Evolutionary conservation across 176 grass and related monocot genomes (phyloP), one percentile per base, ranked within the genome.

Genomic region (Triticum timopheevii): DNA sequence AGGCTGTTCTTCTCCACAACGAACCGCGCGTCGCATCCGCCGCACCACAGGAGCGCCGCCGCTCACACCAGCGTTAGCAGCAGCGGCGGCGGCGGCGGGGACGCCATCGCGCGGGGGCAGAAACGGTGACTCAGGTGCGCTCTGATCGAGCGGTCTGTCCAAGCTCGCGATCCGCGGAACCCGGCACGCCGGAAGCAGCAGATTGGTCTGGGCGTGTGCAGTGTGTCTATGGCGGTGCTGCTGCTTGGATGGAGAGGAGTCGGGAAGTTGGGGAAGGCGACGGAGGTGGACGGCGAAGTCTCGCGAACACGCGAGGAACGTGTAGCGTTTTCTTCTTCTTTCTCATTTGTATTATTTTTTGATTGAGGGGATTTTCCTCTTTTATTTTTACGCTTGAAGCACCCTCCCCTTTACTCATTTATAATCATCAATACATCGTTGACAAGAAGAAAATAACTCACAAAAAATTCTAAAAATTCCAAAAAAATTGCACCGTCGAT

Each of bases 1-100:
- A 95, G 87, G 86, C 91, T 95, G 76, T 93, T 95, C 87, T 93
- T 95, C 86, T 95, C 94, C 71, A 93, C 89, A 71, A 95, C 87
- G 79, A 95, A 93, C 76, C 74, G 86, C 64, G 81, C 91, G 4
- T 68, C 78, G 52, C 86, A 91, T 20, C 65, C 71, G 19, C 87
- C 73, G 45, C 42, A 76, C 81, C 82, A 76, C 12, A 95, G 77
- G 80, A 78, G 42, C 77, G 84, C 80, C 72, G 88, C 79, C 71
- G 86, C 75, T 30, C 87, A 88, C 33, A 83, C 50, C 61, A 82
- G 84, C 11, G 91, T 49, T 76, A 81, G 82, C 82, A 88, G 66
- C 40, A 45, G 73, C 25, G 45, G 45, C 15, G 73, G 45, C 15
- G 73, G 44, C 8, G 25, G 27, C 15, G 44, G 73, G 44, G 44